Conservation (phyloP, 2,329 filamentous ascomycete genomes). For the Aspergillus clavatus region DNA sequence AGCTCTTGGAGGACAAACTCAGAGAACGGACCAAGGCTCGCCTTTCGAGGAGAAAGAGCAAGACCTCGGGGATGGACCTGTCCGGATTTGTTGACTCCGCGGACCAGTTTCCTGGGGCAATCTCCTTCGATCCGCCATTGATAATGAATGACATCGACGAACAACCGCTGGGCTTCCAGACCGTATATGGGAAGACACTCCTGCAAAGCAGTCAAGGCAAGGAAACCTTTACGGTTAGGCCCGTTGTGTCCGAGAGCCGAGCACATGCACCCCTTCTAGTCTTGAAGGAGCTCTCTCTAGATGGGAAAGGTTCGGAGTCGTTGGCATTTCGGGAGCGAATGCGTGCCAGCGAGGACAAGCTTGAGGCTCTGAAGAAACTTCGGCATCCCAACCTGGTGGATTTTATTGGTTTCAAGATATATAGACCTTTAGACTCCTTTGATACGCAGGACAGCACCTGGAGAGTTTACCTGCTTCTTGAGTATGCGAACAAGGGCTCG, state of each 20-base stretch:
- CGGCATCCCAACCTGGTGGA: slow-evolving; percentile 73
- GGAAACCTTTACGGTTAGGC: slow-evolving; percentile 63
- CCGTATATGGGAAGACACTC: slow-evolving; percentile 64
- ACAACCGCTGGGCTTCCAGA: slow-evolving; percentile 63
- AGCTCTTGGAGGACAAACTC: slow-evolving; percentile 36
- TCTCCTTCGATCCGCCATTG: slow-evolving; percentile 42
- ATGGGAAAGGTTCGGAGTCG: slow-evolving; percentile 53
- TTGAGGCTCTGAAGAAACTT: slow-evolving; percentile 70
- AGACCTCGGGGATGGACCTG: slow-evolving; percentile 29
- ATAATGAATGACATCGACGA: slow-evolving; percentile 59
- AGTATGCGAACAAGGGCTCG: slow-evolving; percentile 76
- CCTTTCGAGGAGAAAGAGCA: slow-evolving; percentile 36
- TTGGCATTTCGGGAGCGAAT: slow-evolving; percentile 69
- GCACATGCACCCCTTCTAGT: slow-evolving; percentile 60
- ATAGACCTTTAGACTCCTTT: slow-evolving; percentile 43
- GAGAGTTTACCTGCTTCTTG: slow-evolving; percentile 70
- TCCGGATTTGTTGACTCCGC: slow-evolving; percentile 24
- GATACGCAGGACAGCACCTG: slow-evolving; percentile 49
- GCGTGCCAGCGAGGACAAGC: slow-evolving; percentile 67
- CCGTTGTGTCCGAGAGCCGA: slow-evolving; percentile 54
- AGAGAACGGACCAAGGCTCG: slow-evolving; percentile 38
- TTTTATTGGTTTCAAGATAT: slow-evolving; percentile 77
- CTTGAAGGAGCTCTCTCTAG: slow-evolving; percentile 65
- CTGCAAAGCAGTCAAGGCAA: slow-evolving; percentile 63
- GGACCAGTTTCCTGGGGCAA: slow-evolving; percentile 34